A percentile compares a stretch with the other conserved stretches of the same genome.
These are phyloP conservation scores for Candida pseudoviswanathii DNA, from an alignment of 1,139 yeast genomes.

Conservation along the genomic window DNA sequence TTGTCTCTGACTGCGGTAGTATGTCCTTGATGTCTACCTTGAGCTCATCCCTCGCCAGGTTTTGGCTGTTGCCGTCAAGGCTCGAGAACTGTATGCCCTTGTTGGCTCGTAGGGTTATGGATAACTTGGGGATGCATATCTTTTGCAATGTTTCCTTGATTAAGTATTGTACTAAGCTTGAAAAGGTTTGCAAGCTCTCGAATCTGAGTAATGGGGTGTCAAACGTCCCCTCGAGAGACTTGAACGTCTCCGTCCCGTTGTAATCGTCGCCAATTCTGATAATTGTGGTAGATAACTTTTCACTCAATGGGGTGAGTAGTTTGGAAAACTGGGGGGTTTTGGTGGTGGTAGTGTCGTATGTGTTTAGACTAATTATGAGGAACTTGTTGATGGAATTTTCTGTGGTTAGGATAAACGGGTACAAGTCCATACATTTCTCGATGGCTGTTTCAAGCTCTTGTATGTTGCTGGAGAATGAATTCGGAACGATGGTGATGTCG, in stretches of 20 bases:
- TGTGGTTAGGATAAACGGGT: constrained; percentile 28
- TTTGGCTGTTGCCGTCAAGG: constrained; percentile 28
- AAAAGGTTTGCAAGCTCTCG: constrained; percentile 22
- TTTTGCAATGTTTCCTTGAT: constrained; percentile 9
- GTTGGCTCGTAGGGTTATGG: constrained; percentile 9
- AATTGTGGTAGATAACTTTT: constrained; percentile 26
- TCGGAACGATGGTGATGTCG: constrained; percentile 38
- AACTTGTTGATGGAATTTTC: constrained; percentile 28
- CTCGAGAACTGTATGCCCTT: constrained; percentile 11
- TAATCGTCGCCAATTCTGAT: constrained; percentile 25
- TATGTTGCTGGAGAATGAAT: constrained; percentile 20
- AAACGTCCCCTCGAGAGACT: constrained; percentile 2
- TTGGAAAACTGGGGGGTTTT: constrained; percentile 6
- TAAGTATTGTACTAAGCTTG: background rate
- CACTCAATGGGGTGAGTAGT: constrained; percentile 15
- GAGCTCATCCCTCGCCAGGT: constrained; percentile 11
- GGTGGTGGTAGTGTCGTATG: constrained; percentile 10
- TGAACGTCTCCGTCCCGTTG: background rate
- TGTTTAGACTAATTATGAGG: constrained; percentile 23
- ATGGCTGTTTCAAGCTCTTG: constrained; percentile 30
- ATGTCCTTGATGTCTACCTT: constrained; percentile 19
- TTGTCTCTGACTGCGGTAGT: constrained; percentile 19
- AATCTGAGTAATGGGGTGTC: constrained; percentile 24
- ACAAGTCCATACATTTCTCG: constrained; percentile 34
- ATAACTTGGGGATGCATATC: constrained; percentile 14